phyloP scores from a whole-genome alignment of 177 flowering plant genomes.

The Telopea speciosissima region DNA sequence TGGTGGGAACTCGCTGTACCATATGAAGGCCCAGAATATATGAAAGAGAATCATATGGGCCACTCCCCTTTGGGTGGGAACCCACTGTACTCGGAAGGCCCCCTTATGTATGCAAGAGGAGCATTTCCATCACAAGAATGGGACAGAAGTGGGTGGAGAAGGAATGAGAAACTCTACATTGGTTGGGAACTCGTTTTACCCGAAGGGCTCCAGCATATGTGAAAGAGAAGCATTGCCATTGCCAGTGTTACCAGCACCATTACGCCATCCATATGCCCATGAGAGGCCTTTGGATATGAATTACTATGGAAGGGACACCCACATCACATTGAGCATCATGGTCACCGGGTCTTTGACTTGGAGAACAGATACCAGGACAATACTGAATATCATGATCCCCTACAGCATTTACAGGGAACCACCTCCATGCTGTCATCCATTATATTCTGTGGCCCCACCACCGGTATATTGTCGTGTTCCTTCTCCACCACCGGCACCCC shows the following conservation, averaged over 20 bases:
- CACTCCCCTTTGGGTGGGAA: too few relatives aligned
- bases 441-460: slow-evolving; percentile 9
- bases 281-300: slow-evolving; percentile 17
- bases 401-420: slow-evolving; percentile 8
- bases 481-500: background rate
- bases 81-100: too few relatives aligned
- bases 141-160: too few relatives aligned
- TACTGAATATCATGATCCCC: slow-evolving; percentile 12
- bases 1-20: too few relatives aligned
- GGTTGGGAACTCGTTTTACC: too few relatives aligned
- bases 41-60: too few relatives aligned
- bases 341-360: slow-evolving; percentile 8
- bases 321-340: slow-evolving; percentile 18
- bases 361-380: slow-evolving; percentile 16
- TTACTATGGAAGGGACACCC: slow-evolving; percentile 17
- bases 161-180: too few relatives aligned
- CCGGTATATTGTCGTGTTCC: background rate
- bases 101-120: too few relatives aligned
- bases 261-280: slow-evolving; percentile 18
- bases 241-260: slow-evolving; percentile 8
- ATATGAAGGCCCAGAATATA: too few relatives aligned
- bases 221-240: too few relatives aligned
- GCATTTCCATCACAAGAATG: too few relatives aligned
- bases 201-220: too few relatives aligned
- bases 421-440: slow-evolving; percentile 8